Base-by-base conservation (phyloP, 306 rosid species). In the Cotoneaster glaucophyllus region DNA sequence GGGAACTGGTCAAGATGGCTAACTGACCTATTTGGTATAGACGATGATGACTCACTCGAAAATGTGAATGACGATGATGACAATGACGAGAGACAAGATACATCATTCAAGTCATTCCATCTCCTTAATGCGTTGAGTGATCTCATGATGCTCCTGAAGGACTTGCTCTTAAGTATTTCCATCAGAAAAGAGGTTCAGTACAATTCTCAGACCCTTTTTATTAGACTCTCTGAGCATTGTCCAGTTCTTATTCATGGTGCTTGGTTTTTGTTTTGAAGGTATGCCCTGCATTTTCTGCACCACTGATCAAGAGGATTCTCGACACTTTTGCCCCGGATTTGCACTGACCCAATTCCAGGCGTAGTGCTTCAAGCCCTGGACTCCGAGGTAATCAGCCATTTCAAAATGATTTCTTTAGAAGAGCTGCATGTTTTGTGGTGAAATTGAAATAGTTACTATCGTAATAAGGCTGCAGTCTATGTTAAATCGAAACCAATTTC, bases 1-100 rank as follows among this genome's bases (percentile, higher is more conserved):
- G 99, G 99, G 70, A 92, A 89, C 93, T 95, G 99, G 99, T 95
- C 98, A 34, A 88, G 91, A 82, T 95, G 97, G 97, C 70, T 95
- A 80, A 90, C 96, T 7, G 96, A 90, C 81, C 80, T 90, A 69
- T 92, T 90, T 78, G 99, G 85, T 45, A 82, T 89, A 70, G 98
- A 95, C 22, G 91, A 90, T 31, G 96, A 88, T 17, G 97, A 87
- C 78, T 77, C 92, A 53, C 74, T 57, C 69, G 87, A 80, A 65
- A 85, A 88, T 48, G 79, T 29, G 41, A 84, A 84, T 66, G 84
- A 81, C 67, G 64, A 81, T 57, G 81, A 76, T 31, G 39, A 76
- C 79, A 73, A 39, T 65, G 87, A 77, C 43, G 93, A 79, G 70
- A 80, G 86, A 66, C 85, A 77, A 70, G 84, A 78, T 79, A 31